A percentile compares a stretch with the other conserved stretches of the same genome.
These are phyloP conservation scores for Fragosphaeria purpurea DNA, from an alignment of 2,329 filamentous ascomycete species.

Conservation along the genomic window DNA sequence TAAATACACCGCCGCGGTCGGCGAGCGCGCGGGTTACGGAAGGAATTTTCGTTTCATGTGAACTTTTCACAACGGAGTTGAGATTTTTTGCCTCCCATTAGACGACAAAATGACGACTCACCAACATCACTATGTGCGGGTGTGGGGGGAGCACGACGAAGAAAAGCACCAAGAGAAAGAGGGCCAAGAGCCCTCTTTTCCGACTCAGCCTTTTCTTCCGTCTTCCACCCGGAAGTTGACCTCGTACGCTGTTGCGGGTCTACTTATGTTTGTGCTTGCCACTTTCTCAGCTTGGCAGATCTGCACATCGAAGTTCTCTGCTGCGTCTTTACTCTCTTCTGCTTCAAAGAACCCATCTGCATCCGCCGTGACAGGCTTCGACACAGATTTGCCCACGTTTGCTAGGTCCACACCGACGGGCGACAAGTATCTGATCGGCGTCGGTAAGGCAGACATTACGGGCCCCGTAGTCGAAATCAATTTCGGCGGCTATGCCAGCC, in stretches of 20 bases:
- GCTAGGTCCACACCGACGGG: slow-evolving; percentile 17
- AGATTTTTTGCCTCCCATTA: no score
- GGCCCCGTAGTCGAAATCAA: slow-evolving; percentile 82
- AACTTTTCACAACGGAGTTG: no score
- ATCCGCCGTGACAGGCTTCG: neutral
- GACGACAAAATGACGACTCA: neutral
- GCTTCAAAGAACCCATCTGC: neutral
- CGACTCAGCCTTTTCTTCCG: neutral
- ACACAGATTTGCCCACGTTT: slow-evolving; percentile 4
- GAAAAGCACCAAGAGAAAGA: neutral
- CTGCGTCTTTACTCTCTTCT: neutral
- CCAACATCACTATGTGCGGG: neutral
- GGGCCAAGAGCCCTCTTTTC: neutral
- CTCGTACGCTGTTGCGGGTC: slow-evolving; percentile 18
- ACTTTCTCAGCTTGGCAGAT: slow-evolving; percentile 20
- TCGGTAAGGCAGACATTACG: slow-evolving; percentile 50
- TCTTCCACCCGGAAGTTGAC: slow-evolving; percentile 15
- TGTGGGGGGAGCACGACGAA: neutral
- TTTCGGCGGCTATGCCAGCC: slow-evolving; percentile 84
- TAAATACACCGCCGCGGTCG: no score
- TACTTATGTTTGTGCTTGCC: slow-evolving; percentile 26
- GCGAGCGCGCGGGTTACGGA: no score
- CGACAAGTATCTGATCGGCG: slow-evolving; percentile 42
- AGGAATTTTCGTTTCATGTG: no score
- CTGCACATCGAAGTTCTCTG: neutral